phyloP scores from a whole-genome alignment of 2,329 filamentous ascomycete species.

The Xylariaceae sp. region DNA sequence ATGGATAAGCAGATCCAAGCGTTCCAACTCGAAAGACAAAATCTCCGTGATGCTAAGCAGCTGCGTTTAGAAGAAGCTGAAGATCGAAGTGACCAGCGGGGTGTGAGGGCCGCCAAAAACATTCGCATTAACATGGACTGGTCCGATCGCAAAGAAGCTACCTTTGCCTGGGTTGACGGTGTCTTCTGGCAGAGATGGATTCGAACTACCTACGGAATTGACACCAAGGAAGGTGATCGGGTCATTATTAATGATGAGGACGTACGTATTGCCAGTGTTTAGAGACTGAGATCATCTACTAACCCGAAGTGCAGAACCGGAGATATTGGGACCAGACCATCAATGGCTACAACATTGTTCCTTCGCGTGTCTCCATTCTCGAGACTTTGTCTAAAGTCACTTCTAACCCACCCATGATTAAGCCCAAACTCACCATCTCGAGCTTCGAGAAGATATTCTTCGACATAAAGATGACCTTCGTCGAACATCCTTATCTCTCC shows the following conservation, averaged over 20 bases:
- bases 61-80: constrained; percentile 93
- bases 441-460: constrained; percentile 67
- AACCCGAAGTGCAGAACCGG: constrained; percentile 59
- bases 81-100: constrained; percentile 84
- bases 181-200: constrained; percentile 98
- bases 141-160: constrained; percentile 79
- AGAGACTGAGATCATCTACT: constrained; percentile 27
- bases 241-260: constrained; percentile 97
- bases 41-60: constrained; percentile 90
- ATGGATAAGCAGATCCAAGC: constrained; percentile 92
- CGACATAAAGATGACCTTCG: constrained; percentile 54
- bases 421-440: constrained; percentile 71
- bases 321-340: constrained; percentile 92
- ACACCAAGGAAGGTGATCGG: constrained; percentile 79
- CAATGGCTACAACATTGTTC: constrained; percentile 83
- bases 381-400: constrained; percentile 75
- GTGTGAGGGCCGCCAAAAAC: constrained; percentile 78
- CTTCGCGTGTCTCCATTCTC: constrained; percentile 83
- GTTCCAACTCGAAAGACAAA: constrained; percentile 89
- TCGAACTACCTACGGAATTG: constrained; percentile 87
- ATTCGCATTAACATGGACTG: constrained; percentile 89
- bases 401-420: constrained; percentile 63
- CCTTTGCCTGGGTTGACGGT: constrained; percentile 95
- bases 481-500: constrained; percentile 55
- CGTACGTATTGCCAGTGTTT: constrained; percentile 51